Conservation (phyloP, 495 filamentous ascomycete species). For the Neurospora sp. region DNA sequence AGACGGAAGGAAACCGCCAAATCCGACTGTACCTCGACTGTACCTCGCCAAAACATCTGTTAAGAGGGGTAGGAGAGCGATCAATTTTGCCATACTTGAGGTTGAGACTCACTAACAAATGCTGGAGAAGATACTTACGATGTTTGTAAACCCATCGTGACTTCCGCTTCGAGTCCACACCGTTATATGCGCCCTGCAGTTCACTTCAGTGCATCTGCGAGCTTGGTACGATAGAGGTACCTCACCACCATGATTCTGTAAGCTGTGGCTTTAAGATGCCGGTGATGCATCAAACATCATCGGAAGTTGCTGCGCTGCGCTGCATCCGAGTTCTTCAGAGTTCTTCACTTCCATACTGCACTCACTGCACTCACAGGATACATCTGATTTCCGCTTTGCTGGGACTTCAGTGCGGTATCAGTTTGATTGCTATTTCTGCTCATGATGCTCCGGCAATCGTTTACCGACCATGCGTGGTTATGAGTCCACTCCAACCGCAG, state of each 20-base stretch:
- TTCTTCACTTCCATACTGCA: not conserved
- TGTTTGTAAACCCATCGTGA: not conserved
- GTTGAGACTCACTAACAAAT: not conserved
- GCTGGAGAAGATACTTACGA: not conserved
- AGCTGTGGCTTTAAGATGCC: not conserved
- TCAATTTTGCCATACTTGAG: not conserved
- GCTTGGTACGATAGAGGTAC: not conserved
- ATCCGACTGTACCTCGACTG: not conserved
- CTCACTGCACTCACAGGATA: not conserved
- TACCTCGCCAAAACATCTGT: not conserved
- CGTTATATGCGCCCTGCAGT: not conserved
- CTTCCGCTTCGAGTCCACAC: not conserved
- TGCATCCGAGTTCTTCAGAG: not conserved
- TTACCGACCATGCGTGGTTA: not conserved
- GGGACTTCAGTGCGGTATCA: no score
- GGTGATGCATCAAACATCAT: not conserved
- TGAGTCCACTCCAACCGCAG: not conserved
- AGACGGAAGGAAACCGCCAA: not conserved
- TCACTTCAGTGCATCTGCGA: not conserved
- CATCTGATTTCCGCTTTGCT: not conserved
- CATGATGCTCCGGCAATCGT: not conserved
- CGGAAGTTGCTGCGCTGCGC: not conserved
- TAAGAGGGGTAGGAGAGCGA: not conserved
- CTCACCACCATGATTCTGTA: not conserved
- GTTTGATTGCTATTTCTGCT: not conserved